phyloP scores from a whole-genome alignment of 257 asterid species.

The Rauvolfia tetraphylla region DNA sequence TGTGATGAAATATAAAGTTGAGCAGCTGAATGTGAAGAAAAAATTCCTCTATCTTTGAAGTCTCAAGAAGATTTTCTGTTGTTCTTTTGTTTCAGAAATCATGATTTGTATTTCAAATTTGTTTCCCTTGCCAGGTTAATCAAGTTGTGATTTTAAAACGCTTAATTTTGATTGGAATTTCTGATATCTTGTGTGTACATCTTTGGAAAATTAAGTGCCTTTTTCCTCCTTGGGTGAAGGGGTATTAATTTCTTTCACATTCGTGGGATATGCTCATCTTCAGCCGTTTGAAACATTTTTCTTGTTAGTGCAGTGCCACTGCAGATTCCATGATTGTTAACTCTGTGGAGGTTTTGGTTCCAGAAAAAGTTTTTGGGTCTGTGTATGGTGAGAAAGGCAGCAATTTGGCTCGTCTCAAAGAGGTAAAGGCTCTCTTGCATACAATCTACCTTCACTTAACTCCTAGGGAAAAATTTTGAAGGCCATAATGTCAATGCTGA shows the following conservation, averaged over 20 bases:
- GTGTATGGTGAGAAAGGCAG: conserved; percentile 49
- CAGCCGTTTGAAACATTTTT: conserved; percentile 1
- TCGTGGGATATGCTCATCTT: background rate
- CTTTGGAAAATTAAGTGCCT: background rate
- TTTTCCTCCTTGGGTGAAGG: background rate
- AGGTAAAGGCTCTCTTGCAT: conserved; percentile 28
- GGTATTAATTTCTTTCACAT: background rate
- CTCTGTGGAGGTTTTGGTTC: conserved; percentile 30
- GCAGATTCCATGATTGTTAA: conserved; percentile 19
- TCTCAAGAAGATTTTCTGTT: background rate
- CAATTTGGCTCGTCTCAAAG: conserved; percentile 47
- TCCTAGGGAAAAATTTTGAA: conserved; percentile 4
- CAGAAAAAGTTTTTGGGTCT: conserved; percentile 28
- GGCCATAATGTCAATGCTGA: background rate
- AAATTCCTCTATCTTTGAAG: background rate
- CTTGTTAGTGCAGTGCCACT: conserved; percentile 17
- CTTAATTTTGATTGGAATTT: background rate
- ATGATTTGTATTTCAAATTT: background rate
- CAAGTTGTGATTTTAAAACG: conserved; percentile 2
- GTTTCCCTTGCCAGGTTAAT: background rate
- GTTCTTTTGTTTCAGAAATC: background rate
- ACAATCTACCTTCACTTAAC: conserved; percentile 1
- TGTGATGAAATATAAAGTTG: background rate
- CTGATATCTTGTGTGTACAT: background rate
- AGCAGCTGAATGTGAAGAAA: background rate